These are phyloP conservation scores for Prasinococcaceae sp. DNA, from an alignment of 139 green algal species.

Conservation along the genomic window DNA sequence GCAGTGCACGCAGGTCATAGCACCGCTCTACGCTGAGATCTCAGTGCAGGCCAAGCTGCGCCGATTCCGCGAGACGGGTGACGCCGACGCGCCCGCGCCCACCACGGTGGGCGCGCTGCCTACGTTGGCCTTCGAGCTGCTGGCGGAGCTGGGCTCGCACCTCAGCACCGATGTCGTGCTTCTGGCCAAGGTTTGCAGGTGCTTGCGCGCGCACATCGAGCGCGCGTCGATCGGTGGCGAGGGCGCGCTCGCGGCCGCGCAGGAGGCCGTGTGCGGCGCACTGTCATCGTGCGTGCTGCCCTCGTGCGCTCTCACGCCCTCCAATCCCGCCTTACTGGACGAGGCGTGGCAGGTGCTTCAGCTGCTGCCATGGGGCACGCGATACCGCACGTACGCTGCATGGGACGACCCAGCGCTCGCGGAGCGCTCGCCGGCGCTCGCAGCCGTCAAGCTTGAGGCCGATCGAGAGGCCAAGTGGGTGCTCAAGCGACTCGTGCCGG, in stretches of 20 bases:
- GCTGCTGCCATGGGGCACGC: slow-evolving; percentile 39
- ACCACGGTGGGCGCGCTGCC: not conserved
- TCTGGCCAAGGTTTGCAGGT: no score
- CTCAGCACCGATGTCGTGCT: no score
- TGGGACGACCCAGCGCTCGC: no score
- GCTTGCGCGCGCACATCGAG: not conserved
- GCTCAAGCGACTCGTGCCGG: no score
- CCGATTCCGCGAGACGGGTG: not conserved
- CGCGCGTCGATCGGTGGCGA: slow-evolving; percentile 18
- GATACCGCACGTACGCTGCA: slow-evolving; percentile 54
- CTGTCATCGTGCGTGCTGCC: slow-evolving; percentile 43
- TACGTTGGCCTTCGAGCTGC: no score
- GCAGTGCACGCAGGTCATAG: not conserved
- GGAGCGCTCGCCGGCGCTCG: no score
- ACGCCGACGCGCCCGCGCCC: not conserved
- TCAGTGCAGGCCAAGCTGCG: not conserved
- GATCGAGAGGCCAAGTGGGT: no score
- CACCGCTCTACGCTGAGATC: not conserved
- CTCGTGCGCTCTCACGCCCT: slow-evolving; percentile 33
- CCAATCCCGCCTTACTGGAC: slow-evolving; percentile 30
- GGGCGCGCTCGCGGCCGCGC: no score
- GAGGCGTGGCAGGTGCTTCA: slow-evolving; percentile 56
- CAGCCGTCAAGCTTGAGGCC: no score
- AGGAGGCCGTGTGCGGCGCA: no score
- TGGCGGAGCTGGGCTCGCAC: no score